Percentiles rank a stretch among this genome's conserved stretches.
These are phyloP conservation scores for Jamesozyma spencerorum DNA, from an alignment of 805 yeast genomes.

Conservation along the genomic window DNA sequence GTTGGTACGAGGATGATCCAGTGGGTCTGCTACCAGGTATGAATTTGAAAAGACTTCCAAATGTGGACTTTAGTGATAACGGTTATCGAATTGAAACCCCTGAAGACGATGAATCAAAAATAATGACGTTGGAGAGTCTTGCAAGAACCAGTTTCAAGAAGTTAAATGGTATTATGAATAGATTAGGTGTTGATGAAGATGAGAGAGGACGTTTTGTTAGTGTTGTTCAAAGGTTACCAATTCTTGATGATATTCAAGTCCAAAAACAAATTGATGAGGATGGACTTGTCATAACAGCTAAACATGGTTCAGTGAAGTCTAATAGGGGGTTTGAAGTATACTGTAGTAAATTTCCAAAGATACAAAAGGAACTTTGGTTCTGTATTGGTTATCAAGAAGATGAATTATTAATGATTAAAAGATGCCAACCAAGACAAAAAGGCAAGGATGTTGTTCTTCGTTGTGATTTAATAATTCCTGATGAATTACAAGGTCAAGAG, in stretches of 20 bases:
- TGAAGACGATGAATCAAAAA: not conserved
- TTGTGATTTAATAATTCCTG: constrained; percentile 43
- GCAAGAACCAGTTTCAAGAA: constrained; percentile 36
- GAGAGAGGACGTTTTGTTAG: constrained; percentile 41
- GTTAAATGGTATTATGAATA: constrained; percentile 10
- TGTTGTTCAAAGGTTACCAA: constrained; percentile 53
- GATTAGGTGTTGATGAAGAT: constrained; percentile 33
- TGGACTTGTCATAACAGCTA: constrained; percentile 36
- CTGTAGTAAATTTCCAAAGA: constrained; percentile 77
- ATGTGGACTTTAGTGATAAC: constrained; percentile 13
- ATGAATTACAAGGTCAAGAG: constrained; percentile 37
- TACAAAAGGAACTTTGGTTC: constrained; percentile 93
- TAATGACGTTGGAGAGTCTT: constrained; percentile 31
- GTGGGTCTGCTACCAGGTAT: constrained; percentile 36
- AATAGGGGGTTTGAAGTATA: constrained; percentile 58
- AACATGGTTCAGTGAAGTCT: constrained; percentile 40
- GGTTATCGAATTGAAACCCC: constrained; percentile 11
- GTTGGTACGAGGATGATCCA: constrained; percentile 77
- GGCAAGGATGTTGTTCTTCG: constrained; percentile 23
- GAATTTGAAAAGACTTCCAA: constrained; percentile 26
- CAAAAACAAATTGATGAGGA: constrained; percentile 33
- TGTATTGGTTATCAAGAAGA: constrained; percentile 45
- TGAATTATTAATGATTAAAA: constrained; percentile 56
- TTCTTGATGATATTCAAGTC: constrained; percentile 35
- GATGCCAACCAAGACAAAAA: constrained; percentile 54